These are phyloP conservation scores for Calonectria pseudoreteaudii DNA, from an alignment of 2,329 filamentous ascomycete species.

Conservation along the genomic window DNA sequence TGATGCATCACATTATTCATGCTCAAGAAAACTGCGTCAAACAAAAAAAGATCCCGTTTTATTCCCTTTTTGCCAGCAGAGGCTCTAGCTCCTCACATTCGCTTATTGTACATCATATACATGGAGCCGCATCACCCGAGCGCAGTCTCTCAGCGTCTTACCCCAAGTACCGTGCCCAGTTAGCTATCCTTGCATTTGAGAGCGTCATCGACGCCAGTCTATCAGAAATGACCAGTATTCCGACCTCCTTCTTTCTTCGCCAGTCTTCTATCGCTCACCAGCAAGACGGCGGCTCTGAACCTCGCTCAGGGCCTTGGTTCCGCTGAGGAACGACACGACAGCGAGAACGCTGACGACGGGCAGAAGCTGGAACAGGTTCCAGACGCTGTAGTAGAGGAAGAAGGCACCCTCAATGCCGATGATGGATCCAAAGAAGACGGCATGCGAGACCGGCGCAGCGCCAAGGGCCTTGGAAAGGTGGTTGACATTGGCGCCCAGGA, in stretches of 20 bases:
- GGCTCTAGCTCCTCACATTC: slow-evolving; percentile 19
- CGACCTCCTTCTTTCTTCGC: not conserved
- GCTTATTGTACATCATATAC: slow-evolving; percentile 31
- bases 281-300: slow-evolving; percentile 89
- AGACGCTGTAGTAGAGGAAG: slow-evolving; percentile 91
- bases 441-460: slow-evolving; percentile 83
- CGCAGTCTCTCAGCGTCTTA: slow-evolving; percentile 6
- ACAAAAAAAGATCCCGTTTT: slow-evolving; percentile 11
- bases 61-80: slow-evolving; percentile 22
- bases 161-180: slow-evolving; percentile 1
- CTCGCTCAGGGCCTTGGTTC: slow-evolving; percentile 90
- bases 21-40: not conserved
- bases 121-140: slow-evolving; percentile 14
- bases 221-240: slow-evolving; percentile 3
- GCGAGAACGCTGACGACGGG: slow-evolving; percentile 78
- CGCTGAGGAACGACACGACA: slow-evolving; percentile 83
- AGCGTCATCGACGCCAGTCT: slow-evolving; percentile 4
- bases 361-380: slow-evolving; percentile 92
- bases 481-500: slow-evolving; percentile 84
- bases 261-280: slow-evolving; percentile 66
- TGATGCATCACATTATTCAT: not conserved
- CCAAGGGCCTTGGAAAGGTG: slow-evolving; percentile 82
- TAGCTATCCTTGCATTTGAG: not conserved
- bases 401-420: slow-evolving; percentile 91
- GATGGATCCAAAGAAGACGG: slow-evolving; percentile 87